These are phyloP conservation scores for Alternaria rosae DNA, from an alignment of 2,329 filamentous ascomycete species.

Conservation along the genomic window DNA sequence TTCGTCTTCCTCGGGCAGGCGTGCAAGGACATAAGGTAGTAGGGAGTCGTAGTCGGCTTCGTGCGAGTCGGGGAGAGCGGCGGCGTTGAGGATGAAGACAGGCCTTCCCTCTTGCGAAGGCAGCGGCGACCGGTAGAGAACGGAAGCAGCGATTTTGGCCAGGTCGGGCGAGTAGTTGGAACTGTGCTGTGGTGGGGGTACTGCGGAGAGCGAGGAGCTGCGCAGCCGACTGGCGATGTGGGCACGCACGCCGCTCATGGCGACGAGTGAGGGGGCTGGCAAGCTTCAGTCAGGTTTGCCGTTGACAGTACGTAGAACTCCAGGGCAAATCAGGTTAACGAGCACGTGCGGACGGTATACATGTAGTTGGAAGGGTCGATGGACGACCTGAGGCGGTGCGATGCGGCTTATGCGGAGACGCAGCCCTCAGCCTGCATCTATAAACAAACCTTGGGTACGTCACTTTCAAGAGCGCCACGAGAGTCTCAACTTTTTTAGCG, in stretches of 20 bases:
- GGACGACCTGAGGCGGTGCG: conserved; percentile 15
- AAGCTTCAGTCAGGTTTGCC: conserved; percentile 1
- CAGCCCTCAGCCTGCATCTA: conserved; percentile 8
- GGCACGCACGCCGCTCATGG: conserved; percentile 49
- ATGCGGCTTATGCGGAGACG: conserved; percentile 9
- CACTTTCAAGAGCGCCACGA: conserved; percentile 15
- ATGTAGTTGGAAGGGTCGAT: neutral
- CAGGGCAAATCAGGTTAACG: conserved; percentile 5
- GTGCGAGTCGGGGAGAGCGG: conserved; percentile 63
- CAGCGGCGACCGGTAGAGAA: conserved; percentile 62
- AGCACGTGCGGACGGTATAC: conserved; percentile 20
- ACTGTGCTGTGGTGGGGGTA: conserved; percentile 55
- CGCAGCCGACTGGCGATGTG: conserved; percentile 49
- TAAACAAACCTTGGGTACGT: conserved; percentile 26
- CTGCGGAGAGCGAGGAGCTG: conserved; percentile 56
- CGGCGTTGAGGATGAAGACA: conserved; percentile 63
- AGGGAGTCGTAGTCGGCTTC: conserved; percentile 63
- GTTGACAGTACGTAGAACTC: neutral
- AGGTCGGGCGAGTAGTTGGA: conserved; percentile 58
- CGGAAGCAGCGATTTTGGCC: conserved; percentile 59
- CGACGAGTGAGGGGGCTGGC: conserved; percentile 12
- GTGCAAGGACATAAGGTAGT: conserved; percentile 62
- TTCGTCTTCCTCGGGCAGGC: conserved; percentile 64
- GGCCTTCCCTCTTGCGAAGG: conserved; percentile 59
- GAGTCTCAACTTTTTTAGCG: conserved; percentile 11